These are phyloP conservation scores for Magnusiomyces paraingens DNA, from an alignment of 1,139 yeast genomes.

Conservation along the genomic window DNA sequence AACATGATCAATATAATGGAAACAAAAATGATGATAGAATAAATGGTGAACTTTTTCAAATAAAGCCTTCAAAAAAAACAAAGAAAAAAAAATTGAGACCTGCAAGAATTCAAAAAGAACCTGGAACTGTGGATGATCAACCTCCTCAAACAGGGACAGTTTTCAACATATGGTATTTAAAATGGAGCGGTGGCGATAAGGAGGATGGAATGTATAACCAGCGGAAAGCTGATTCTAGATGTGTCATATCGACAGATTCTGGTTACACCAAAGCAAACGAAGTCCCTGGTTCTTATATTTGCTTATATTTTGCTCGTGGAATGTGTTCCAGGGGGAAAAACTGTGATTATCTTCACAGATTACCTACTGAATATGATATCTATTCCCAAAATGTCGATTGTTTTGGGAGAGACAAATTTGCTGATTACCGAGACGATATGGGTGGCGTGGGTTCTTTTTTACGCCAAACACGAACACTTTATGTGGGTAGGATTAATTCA, in stretches of 20 bases:
- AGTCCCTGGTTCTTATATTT: slow-evolving; percentile 45
- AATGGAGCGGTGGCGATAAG: slow-evolving; percentile 48
- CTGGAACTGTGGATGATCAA: slow-evolving; percentile 53
- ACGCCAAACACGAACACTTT: slow-evolving; percentile 62
- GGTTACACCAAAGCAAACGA: slow-evolving; percentile 71
- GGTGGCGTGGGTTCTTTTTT: slow-evolving; percentile 87
- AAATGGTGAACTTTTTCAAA: neutral
- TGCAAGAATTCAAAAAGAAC: slow-evolving; percentile 71
- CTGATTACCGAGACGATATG: slow-evolving; percentile 87
- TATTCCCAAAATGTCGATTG: slow-evolving; percentile 70
- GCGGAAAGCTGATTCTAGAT: slow-evolving; percentile 46
- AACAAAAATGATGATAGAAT: neutral
- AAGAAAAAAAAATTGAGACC: slow-evolving; percentile 33
- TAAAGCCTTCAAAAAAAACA: neutral
- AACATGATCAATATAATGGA: neutral
- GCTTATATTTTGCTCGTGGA: slow-evolving; percentile 85
- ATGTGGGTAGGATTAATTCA: slow-evolving; percentile 58
- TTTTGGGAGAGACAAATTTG: slow-evolving; percentile 84
- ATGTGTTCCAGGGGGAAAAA: slow-evolving; percentile 71
- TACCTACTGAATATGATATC: slow-evolving; percentile 51
- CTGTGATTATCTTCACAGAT: slow-evolving; percentile 71
- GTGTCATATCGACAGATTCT: slow-evolving; percentile 55
- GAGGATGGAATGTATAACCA: slow-evolving; percentile 33
- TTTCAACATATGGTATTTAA: slow-evolving; percentile 82
- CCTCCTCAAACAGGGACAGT: slow-evolving; percentile 78